These are phyloP conservation scores for Saposhnikovia divaricata DNA, from an alignment of 129 eudicot species.

Conservation along the genomic window DNA sequence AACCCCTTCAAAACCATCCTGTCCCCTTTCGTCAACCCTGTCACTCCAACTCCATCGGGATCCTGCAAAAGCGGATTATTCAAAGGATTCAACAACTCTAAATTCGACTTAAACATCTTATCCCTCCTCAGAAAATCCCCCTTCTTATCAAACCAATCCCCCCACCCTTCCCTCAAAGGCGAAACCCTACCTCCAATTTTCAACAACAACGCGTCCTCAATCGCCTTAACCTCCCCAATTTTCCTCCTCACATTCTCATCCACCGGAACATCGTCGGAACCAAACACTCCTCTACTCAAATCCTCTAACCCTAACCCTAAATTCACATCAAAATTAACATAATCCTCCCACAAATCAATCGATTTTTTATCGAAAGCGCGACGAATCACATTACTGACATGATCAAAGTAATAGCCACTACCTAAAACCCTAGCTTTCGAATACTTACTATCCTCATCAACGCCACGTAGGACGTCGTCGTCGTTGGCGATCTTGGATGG, in stretches of 20 bases:
- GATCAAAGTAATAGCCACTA: conserved; percentile 68
- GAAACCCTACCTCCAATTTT: conserved; percentile 50
- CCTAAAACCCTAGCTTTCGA: neutral
- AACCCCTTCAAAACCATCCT: conserved; percentile 45
- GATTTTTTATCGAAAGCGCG: conserved; percentile 55
- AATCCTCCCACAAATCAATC: conserved; percentile 71
- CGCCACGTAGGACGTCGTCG: conserved; percentile 26
- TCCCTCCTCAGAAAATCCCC: conserved; percentile 81
- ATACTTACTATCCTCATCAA: conserved; percentile 34
- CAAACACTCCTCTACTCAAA: conserved; percentile 33
- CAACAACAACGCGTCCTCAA: conserved; percentile 78
- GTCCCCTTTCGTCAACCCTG: conserved; percentile 64
- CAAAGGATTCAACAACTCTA: conserved; percentile 73
- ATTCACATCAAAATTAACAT: conserved; percentile 34
- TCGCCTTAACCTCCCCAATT: conserved; percentile 34
- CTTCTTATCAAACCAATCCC: conserved; percentile 88
- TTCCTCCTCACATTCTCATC: conserved; percentile 68
- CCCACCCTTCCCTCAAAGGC: conserved; percentile 84
- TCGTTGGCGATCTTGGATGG: conserved; percentile 22
- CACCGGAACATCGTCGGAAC: conserved; percentile 65
- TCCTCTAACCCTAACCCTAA: conserved; percentile 18
- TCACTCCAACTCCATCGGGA: conserved; percentile 74
- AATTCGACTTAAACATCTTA: conserved; percentile 76
- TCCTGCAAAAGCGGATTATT: conserved; percentile 78
- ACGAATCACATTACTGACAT: conserved; percentile 46